Evolutionary conservation across 2,329 filamentous ascomycete genomes (phyloP).

Genomic region (Talaromyces sp.): DNA sequence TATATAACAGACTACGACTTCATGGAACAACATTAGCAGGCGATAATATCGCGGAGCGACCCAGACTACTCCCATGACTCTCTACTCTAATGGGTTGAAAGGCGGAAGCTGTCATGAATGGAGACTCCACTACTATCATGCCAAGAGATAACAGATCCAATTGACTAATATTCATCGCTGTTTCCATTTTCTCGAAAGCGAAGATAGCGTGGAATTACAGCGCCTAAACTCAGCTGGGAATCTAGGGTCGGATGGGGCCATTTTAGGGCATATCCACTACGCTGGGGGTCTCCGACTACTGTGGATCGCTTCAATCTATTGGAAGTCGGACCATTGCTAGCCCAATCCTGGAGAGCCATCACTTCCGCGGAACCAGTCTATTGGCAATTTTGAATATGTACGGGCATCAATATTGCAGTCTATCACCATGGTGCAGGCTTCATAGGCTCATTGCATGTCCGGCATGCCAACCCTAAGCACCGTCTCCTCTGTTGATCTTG

Average conservation of each 20-base stretch:
- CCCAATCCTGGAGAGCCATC: not conserved
- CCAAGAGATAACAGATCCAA: constrained; percentile 19
- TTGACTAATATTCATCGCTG: constrained; percentile 8
- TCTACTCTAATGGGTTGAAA: not conserved
- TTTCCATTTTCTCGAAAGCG: constrained; percentile 14
- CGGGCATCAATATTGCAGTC: not conserved
- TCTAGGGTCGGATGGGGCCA: constrained; percentile 4
- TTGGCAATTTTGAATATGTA: constrained; percentile 6
- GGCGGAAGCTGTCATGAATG: not conserved
- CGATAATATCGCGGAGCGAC: constrained; percentile 8
- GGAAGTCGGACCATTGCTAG: constrained; percentile 4
- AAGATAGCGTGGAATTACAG: constrained; percentile 9
- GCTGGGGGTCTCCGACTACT: constrained; percentile 9
- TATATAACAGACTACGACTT: not conserved
- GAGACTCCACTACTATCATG: constrained; percentile 1
- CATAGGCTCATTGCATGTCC: not conserved
- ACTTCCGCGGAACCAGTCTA: constrained; percentile 5
- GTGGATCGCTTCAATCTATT: not conserved
- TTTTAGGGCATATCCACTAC: not conserved
- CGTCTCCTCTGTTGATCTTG: not conserved
- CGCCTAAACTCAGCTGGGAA: not conserved
- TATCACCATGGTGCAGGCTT: not conserved
- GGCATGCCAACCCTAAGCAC: not conserved
- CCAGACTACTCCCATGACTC: not conserved
- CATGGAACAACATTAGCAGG: not conserved